Percentiles rank a stretch among this genome's conserved stretches.
Conservation (phyloP, 2,329 filamentous ascomycete genomes). For the Sclerotinia trifoliorum region DNA sequence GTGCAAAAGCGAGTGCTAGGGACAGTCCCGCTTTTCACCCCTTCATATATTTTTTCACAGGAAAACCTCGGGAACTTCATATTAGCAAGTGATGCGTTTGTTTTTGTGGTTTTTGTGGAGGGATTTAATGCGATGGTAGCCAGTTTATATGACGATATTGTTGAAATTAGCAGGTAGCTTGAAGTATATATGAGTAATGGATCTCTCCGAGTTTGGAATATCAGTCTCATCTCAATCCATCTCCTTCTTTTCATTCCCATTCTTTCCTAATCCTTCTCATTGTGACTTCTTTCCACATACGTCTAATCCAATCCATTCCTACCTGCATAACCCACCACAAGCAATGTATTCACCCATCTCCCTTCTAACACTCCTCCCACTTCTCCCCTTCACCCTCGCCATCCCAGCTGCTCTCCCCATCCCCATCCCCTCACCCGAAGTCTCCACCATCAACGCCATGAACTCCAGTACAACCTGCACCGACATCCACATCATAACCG, state of each 20-base stretch:
- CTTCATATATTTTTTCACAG: background rate
- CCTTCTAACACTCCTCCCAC: background rate
- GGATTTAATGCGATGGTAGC: background rate
- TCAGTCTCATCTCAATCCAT: background rate
- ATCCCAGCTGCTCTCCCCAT: background rate
- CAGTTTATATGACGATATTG: background rate
- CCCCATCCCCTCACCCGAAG: background rate
- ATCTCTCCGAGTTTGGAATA: background rate
- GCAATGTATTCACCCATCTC: background rate
- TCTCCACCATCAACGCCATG: background rate
- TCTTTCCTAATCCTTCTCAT: background rate
- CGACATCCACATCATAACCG: slow-evolving; percentile 7
- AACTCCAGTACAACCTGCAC: background rate
- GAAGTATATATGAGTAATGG: background rate
- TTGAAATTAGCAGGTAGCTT: background rate
- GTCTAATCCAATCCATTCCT: background rate
- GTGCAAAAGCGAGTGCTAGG: background rate
- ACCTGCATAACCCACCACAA: background rate
- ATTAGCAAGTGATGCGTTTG: background rate
- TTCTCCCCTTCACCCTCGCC: background rate
- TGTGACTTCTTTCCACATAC: background rate
- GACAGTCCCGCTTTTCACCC: background rate
- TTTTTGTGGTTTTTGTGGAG: no score
- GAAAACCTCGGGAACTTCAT: background rate
- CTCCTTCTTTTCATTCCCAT: background rate